Evolutionary conservation across 352 stramenopile genomes (phyloP), one percentile per base, ranked within the genome.

Genomic region (Phytophthora pisi): DNA sequence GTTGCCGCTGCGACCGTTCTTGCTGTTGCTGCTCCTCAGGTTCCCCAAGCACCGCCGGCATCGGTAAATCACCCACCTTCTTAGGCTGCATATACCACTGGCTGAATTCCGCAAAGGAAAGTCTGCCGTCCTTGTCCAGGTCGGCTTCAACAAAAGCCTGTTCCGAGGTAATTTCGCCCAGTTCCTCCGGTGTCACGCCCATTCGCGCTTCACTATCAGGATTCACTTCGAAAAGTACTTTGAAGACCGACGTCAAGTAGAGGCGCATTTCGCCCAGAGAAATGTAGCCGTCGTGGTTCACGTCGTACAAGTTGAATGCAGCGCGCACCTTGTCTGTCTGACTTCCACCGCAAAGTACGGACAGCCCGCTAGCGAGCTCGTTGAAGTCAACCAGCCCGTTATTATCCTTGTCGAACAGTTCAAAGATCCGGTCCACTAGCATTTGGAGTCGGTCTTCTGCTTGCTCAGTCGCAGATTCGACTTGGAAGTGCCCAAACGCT

Each of bases 201-300:
- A 94, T 87, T 16, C 68, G 77, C 4, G 57, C 53, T 23, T 86
- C 74, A 10, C 66, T 89, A 24, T 90, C 79, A 8, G 83, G 84
- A 42, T 93, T 90, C 31, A 91, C 79, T 64, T 96, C 86, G 52
- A 92, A 96, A 6, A 97, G 74, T 16, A 97, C 86, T 51, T 93
- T 93, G 61, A 97, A 96, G 1, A 97, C 82, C 1, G 84, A 90
- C 24, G 79, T 93, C 36, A 97, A 66, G 56, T 94, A 96, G 24
- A 93, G 51, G 7, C 81, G 77, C 87, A 96, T 96, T 62, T 96
- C 90, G 5, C 79, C 78, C 8, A 97, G 63, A 16, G 85, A 94
- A 50, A 97, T 96, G 49, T 75, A 89, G 9, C 89, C 91, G 57
- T 97, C 89, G 38, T 90, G 81, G 67, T 97, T 96, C 30, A 95